Evolutionary conservation across 805 yeast genomes (phyloP), one percentile per base, ranked within the genome.

Genomic region (Metschnikowia reukaufii): DNA sequence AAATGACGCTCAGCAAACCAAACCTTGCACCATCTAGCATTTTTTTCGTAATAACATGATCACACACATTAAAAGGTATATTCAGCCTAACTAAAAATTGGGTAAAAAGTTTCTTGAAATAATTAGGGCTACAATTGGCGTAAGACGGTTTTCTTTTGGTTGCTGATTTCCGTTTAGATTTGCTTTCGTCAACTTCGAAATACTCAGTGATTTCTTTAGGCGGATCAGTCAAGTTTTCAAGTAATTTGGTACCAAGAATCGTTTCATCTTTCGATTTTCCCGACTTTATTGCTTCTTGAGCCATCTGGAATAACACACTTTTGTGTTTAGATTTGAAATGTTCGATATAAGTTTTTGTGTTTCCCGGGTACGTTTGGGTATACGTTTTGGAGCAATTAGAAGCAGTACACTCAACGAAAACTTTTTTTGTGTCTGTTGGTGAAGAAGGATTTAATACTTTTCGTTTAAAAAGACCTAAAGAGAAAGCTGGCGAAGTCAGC

Each of bases 1-100:
- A 42, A 36, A 36, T 23, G 30, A 36, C 40, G n/a, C n/a, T 42
- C 45, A 42, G 45, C 29, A 42, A 42, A 29, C 40, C 40, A 29
- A 42, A 35, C 12, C 45, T 42, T 36, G 45, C 45, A 20, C 36
- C 40, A 19, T 42, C 45, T 13, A 42, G 5, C 45, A 42, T 42
- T 42, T 30, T 42, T 36, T 35, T 42, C 25, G 40, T 42, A 12
- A 36, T 29, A 29, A 29, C 17, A 10, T 25, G 9, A n/a, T 42
- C 45, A 36, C 45, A 42, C 30, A 17, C 45, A 29, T 27, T 35
- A 20, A 35, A 36, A 7, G 45, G 45, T 42, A 29, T 42, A 42
- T 42, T 27, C 19, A 20, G 36, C 19, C 36, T 40, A 18, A 42
- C 19, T 2, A 42, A 4, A 18, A 19, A 42, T 30, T 42, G 40